Percentiles rank a stretch among this genome's conserved stretches.
phyloP scores from a whole-genome alignment of 139 green algal genomes.

The Chlorella ohadii region DNA sequence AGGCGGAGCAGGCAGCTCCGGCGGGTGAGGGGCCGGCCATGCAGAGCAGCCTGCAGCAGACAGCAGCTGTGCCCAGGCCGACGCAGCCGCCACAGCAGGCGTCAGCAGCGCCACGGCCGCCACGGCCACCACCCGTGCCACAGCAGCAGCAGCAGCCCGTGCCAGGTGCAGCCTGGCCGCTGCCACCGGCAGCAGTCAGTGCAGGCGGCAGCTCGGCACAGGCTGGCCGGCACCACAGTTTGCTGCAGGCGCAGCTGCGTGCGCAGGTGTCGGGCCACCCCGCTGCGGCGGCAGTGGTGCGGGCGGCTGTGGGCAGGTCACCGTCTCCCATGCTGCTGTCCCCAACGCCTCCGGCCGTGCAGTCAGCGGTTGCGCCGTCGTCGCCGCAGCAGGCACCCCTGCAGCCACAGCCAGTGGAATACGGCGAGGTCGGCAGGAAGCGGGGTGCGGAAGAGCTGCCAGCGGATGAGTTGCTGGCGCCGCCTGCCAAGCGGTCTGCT shows the following conservation, averaged over 20 bases:
- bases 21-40: too few relatives aligned
- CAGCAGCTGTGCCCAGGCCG: background rate
- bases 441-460: background rate
- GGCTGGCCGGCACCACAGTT: too few relatives aligned
- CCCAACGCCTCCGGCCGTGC: background rate
- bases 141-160: background rate
- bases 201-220: background rate
- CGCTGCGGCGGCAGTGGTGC: background rate
- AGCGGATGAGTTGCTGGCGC: background rate
- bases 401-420: background rate
- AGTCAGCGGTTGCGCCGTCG: background rate
- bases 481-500: background rate
- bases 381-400: background rate
- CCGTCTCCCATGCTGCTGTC: too few relatives aligned
- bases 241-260: too few relatives aligned
- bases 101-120: background rate
- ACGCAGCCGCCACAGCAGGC: background rate
- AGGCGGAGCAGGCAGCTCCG: too few relatives aligned
- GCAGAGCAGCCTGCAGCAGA: background rate
- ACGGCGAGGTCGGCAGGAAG: background rate
- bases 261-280: background rate
- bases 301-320: background rate
- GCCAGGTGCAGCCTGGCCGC: background rate
- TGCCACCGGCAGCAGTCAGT: background rate
- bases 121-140: too few relatives aligned